A percentile compares a stretch with the other conserved stretches of the same genome.
These are phyloP conservation scores for Rhizoclosmatium sp. DNA, from an alignment of 192 early-diverging fungal species.

Conservation along the genomic window DNA sequence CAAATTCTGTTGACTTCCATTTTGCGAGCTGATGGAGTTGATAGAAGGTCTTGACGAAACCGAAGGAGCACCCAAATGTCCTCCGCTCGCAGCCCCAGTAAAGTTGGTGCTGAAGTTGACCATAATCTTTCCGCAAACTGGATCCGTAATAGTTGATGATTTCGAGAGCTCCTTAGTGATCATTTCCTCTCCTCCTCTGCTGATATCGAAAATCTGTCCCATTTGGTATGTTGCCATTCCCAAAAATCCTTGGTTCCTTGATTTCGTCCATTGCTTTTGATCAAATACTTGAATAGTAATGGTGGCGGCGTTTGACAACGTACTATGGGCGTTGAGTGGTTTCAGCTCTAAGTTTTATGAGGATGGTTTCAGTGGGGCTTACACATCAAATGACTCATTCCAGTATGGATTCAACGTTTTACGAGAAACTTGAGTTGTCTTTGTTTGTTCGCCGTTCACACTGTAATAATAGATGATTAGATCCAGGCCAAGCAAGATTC, in stretches of 20 bases:
- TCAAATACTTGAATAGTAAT: conserved; percentile 97
- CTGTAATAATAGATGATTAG: background rate
- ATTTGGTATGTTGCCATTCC: conserved; percentile 90
- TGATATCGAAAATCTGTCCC: conserved; percentile 81
- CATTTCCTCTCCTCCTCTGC: conserved; percentile 84
- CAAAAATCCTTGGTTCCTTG: conserved; percentile 72
- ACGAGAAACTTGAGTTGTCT: conserved; percentile 86
- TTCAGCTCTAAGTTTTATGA: background rate
- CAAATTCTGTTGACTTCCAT: background rate
- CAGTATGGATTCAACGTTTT: conserved; percentile 95
- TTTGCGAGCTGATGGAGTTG: conserved; percentile 3
- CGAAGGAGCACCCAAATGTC: background rate
- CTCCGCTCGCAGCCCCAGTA: conserved; percentile 52
- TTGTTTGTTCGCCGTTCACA: conserved; percentile 95
- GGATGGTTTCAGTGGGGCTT: conserved; percentile 16
- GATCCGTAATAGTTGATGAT: conserved; percentile 81
- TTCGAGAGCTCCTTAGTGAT: conserved; percentile 84
- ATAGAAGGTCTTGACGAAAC: conserved; percentile 3
- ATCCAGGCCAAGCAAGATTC: background rate
- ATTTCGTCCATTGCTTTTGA: conserved; percentile 93
- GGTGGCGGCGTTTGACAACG: conserved; percentile 76
- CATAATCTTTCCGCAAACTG: conserved; percentile 87
- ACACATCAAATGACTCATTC: conserved; percentile 90
- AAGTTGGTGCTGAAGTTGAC: conserved; percentile 74
- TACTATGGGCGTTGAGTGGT: conserved; percentile 46